Conservation (phyloP, 2,329 filamentous ascomycete genomes). For the Laburnicola sp. region DNA sequence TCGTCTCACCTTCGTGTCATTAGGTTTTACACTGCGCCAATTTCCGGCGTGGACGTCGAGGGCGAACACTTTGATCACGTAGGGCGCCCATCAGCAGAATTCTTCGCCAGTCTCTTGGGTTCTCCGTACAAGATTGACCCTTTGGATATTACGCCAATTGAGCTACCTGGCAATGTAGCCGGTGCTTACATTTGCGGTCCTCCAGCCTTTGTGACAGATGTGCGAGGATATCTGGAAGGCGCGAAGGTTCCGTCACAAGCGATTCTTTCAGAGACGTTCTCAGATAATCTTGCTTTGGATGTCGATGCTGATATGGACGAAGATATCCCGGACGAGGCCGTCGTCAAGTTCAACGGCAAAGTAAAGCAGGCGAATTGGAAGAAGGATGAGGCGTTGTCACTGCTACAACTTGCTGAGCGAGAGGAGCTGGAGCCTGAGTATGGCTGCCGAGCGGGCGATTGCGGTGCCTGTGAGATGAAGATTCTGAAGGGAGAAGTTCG, state of each 20-base stretch:
- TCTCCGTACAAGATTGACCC: slow-evolving; percentile 1
- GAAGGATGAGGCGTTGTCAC: background rate
- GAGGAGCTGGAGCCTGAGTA: slow-evolving; percentile 5
- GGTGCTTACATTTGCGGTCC: slow-evolving; percentile 10
- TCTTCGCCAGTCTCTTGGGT: background rate
- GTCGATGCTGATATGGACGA: background rate
- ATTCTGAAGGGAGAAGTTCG: background rate
- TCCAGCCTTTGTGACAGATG: background rate
- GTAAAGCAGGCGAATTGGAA: background rate
- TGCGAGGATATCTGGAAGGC: background rate
- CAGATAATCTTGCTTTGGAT: background rate
- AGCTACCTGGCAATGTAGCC: background rate
- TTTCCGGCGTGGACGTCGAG: background rate
- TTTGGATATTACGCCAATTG: slow-evolving; percentile 7
- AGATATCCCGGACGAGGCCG: slow-evolving; percentile 3
- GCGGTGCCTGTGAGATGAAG: slow-evolving; percentile 4
- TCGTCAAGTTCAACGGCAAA: background rate
- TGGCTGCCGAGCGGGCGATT: slow-evolving; percentile 3
- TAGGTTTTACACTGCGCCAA: background rate
- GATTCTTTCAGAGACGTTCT: slow-evolving; percentile 3
- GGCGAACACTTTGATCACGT: slow-evolving; percentile 2
- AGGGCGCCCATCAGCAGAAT: background rate
- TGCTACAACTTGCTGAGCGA: slow-evolving; percentile 5
- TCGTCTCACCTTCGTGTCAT: background rate
- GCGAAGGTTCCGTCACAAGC: background rate